Evolutionary conservation across 2,329 filamentous ascomycete genomes (phyloP).

Genomic region (Phaeophleospora eucalypticola): DNA sequence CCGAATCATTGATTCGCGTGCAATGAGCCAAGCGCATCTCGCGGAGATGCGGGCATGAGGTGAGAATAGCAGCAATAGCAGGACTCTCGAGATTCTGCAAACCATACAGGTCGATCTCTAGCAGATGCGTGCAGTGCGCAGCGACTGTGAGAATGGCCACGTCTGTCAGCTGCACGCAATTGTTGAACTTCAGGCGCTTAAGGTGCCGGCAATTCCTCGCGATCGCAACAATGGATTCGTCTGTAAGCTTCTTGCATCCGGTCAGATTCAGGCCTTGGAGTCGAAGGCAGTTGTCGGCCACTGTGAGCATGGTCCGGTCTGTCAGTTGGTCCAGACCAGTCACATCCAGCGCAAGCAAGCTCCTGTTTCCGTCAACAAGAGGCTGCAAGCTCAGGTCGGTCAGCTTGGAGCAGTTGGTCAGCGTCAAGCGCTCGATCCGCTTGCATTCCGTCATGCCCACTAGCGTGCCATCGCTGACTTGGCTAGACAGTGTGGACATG

Average conservation of each 20-base stretch:
- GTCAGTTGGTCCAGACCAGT: constrained; percentile 77
- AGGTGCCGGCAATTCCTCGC: constrained; percentile 80
- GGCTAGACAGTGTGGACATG: constrained; percentile 69
- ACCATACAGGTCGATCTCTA: constrained; percentile 92
- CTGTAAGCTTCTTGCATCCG: constrained; percentile 76
- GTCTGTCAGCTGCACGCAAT: constrained; percentile 80
- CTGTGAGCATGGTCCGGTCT: constrained; percentile 69
- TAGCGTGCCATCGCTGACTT: constrained; percentile 86
- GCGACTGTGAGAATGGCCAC: constrained; percentile 80
- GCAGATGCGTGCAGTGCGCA: constrained; percentile 80
- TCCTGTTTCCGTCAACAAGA: constrained; percentile 72
- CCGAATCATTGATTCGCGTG: constrained; percentile 76
- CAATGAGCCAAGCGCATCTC: constrained; percentile 86
- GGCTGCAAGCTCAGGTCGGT: constrained; percentile 79
- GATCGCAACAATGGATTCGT: constrained; percentile 75
- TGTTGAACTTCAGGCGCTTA: constrained; percentile 94
- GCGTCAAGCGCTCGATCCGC: constrained; percentile 82
- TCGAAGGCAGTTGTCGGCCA: constrained; percentile 76
- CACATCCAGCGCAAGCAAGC: constrained; percentile 84
- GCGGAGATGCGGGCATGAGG: constrained; percentile 75
- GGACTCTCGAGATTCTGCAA: constrained; percentile 77
- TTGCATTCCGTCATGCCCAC: constrained; percentile 78
- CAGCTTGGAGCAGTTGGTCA: constrained; percentile 82
- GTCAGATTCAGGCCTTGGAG: constrained; percentile 93
- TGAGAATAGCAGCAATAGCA: constrained; percentile 75